These are phyloP conservation scores for Malus orientalis DNA, from an alignment of 306 rosid species.

Conservation along the genomic window DNA sequence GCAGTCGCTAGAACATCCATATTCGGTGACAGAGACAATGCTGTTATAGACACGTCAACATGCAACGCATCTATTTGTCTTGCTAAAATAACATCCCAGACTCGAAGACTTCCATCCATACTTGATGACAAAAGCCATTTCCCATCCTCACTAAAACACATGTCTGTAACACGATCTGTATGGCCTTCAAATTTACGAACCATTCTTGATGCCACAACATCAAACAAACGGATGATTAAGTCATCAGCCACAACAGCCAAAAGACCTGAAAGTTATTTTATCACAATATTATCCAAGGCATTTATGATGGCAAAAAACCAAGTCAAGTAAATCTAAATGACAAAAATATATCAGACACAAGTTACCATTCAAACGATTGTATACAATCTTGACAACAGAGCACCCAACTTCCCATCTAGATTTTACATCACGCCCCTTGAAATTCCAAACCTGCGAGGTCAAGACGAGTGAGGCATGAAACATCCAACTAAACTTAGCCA, in stretches of 20 bases:
- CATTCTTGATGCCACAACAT: conserved; percentile 68
- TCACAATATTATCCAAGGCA: background rate
- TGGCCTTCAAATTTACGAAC: conserved; percentile 94
- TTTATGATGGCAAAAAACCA: background rate
- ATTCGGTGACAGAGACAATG: conserved; percentile 83
- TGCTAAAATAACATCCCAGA: conserved; percentile 88
- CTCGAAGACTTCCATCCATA: conserved; percentile 93
- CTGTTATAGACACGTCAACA: conserved; percentile 71
- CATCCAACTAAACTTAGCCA: background rate
- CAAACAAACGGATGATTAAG: conserved; percentile 66
- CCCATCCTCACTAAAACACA: conserved; percentile 97
- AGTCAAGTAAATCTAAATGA: background rate
- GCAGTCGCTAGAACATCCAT: conserved; percentile 88
- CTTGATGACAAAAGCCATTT: conserved; percentile 93
- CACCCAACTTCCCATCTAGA: conserved; percentile 75
- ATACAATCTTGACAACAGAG: conserved; percentile 63
- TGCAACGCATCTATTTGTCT: conserved; percentile 81
- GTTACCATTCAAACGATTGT: conserved; percentile 79
- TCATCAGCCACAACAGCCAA: conserved; percentile 81
- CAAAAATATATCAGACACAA: background rate
- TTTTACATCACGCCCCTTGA: conserved; percentile 57
- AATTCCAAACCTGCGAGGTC: conserved; percentile 74
- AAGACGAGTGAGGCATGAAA: conserved; percentile 9
- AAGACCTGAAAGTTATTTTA: conserved; percentile 55
- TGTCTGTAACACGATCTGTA: conserved; percentile 81